Percentiles rank a stretch among this genome's conserved stretches.
Conservation (phyloP, 1,284 basidiomycete species). For the Phylloporus gajari region DNA sequence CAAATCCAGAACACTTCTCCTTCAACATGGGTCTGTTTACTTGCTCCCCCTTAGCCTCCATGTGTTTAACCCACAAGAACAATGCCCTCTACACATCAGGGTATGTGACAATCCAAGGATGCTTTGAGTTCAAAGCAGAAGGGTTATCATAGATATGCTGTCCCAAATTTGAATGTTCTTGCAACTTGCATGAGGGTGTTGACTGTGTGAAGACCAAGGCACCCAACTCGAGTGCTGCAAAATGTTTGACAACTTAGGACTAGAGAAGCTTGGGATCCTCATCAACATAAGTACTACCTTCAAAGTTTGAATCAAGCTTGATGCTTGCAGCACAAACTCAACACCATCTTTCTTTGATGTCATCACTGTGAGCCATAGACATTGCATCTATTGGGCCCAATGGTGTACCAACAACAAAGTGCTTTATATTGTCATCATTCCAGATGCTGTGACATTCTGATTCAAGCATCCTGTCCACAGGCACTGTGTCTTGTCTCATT, state of each 20-base stretch:
- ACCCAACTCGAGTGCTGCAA: not conserved
- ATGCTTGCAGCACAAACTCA: no score
- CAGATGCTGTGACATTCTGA: no score
- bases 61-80: conserved; percentile 13
- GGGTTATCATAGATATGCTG: not conserved
- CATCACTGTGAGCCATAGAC: no score
- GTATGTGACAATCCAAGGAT: not conserved
- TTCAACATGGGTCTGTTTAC: not conserved
- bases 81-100: conserved; percentile 17
- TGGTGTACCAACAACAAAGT: no score
- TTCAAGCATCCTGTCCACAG: no score
- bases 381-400: no score
- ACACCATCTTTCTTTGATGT: no score
- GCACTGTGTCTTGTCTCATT: no score
- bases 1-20: not conserved
- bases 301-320: no score
- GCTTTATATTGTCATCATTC: no score
- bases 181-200: not conserved
- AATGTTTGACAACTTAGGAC: not conserved
- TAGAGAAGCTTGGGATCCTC: not conserved
- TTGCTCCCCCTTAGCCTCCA: conserved; percentile 8
- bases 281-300: not conserved
- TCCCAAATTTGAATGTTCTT: not conserved
- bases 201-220: not conserved
- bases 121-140: not conserved